Evolutionary conservation across 345 rosid species (phyloP), one percentile per base, ranked within the genome.

Genomic region (Populus tremula): DNA sequence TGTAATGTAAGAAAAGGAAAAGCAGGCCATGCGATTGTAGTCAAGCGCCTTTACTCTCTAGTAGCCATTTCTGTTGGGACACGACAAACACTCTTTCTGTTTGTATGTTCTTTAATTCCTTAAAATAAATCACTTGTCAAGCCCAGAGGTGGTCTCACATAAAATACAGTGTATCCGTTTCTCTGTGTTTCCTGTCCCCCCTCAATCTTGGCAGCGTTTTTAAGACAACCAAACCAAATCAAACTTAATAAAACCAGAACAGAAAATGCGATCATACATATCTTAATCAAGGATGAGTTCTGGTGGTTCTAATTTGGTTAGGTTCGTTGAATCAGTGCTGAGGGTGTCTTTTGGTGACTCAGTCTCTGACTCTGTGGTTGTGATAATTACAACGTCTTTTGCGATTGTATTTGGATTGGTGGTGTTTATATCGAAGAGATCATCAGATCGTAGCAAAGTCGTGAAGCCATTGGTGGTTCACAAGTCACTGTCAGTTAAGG

Each of bases 301-400:
- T 29, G 67, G 69, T 68, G 67, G 83, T 78, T 82, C 85, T 56
- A 87, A 56, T 85, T 84, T 83, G 81, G 85, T 89, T 76, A 81
- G 86, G 80, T 83, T 81, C 68, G 86, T 90, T 65, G 93, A 90
- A 54, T 70, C 79, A 20, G 33, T 76, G 43, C 69, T 87, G 14
- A 90, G 90, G 8, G 80, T 87, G 27, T 80, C 88, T 41, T 71
- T 85, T 12, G 84, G 82, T 12, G 81, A 54, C 59, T 80, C 88
- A 17, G 72, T 87, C 8, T 77, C 93, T 7, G 92, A 91, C 82
- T 83, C 90, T 47, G 69, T 82, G 70, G 65, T 89, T 4, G 74
- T 86, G 86, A 79, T 86, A 23, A 85, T 80, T 3, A 86, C 91
- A 43, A 94, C 98, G 64, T 89, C 92, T 47, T 45, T 90, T 68